Evolutionary conservation across 441 rosid species (phyloP).

Genomic region (Gossypium davidsonii): DNA sequence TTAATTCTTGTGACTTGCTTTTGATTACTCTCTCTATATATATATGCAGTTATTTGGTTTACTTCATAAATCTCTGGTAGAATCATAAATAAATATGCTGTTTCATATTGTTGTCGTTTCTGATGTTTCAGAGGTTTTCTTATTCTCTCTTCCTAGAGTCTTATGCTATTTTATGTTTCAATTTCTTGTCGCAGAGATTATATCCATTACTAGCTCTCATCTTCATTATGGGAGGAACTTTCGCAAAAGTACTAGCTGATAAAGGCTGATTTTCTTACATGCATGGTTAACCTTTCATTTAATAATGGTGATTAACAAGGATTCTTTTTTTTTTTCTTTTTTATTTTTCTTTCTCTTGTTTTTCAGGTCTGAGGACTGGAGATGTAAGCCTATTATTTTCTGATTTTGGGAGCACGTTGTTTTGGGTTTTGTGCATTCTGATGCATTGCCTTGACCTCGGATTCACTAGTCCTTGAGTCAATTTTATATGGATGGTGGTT

Average conservation of each 20-base stretch:
- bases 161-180: slow-evolving; percentile 5
- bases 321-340: neutral
- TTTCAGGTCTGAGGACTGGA: slow-evolving; percentile 6
- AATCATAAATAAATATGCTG: neutral
- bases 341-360: neutral
- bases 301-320: slow-evolving; percentile 4
- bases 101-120: neutral
- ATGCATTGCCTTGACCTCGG: neutral
- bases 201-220: slow-evolving; percentile 10
- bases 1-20: neutral
- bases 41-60: neutral
- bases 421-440: slow-evolving; percentile 8
- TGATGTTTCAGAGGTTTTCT: neutral
- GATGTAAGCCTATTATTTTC: neutral
- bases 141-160: neutral
- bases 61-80: neutral
- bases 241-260: slow-evolving; percentile 10
- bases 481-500: neutral
- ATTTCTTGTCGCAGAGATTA: slow-evolving; percentile 16
- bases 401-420: neutral
- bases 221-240: slow-evolving; percentile 12
- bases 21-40: neutral
- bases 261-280: slow-evolving; percentile 5
- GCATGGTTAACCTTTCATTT: slow-evolving; percentile 7
- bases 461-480: slow-evolving; percentile 2